Evolutionary conservation across 352 stramenopile genomes (phyloP), one percentile per base, ranked within the genome.

Genomic region (Phytopythium kandeliae): DNA sequence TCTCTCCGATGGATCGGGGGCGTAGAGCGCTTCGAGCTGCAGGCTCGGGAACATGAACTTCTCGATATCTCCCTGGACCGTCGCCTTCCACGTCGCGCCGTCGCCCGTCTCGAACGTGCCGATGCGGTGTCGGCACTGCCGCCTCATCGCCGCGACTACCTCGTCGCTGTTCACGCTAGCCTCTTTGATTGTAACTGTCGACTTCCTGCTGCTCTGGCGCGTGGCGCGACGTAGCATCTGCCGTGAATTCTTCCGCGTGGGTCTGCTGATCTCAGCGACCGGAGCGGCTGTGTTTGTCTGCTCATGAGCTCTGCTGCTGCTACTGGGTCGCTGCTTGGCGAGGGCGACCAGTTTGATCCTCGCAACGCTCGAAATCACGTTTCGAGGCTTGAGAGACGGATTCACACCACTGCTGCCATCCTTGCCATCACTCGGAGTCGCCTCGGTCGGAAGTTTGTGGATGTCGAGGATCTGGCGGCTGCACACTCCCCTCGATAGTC

Each of bases 31-130:
- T 34, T 88, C 77, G 17, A 88, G 62, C 0, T 72, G 63, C 24
- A 88, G 56, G 62, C 74, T 86, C 7, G 77, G 77, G 48, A 86
- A 88, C 77, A 88, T 86, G 64, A 88, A 86, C 48, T 75, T 77
- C 33, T 86, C 77, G 5, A 88, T 67, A 50, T 86, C 58, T 25
- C 74, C 74, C 4, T 78, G 65, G 30, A 88, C 72, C 0, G 69
- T 63, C 12, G 77, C 77, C 11, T 77, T 84, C 77, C 77, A 86
- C 47, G 69, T 78, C 13, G 22, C 30, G 44, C 62, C 68, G 48
- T 86, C 74, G 10, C 31, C 54, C 8, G 77, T 88, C 44, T 86
- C 77, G 22, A 84, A 83, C 16, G 64, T 62, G 1, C 63, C 72
- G 28, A 86, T 65, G 1, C 60, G 50, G n/a, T 74, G 60, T 24